These are phyloP conservation scores for Beauveria medogensis DNA, from an alignment of 2,329 filamentous ascomycete species.

Conservation along the genomic window DNA sequence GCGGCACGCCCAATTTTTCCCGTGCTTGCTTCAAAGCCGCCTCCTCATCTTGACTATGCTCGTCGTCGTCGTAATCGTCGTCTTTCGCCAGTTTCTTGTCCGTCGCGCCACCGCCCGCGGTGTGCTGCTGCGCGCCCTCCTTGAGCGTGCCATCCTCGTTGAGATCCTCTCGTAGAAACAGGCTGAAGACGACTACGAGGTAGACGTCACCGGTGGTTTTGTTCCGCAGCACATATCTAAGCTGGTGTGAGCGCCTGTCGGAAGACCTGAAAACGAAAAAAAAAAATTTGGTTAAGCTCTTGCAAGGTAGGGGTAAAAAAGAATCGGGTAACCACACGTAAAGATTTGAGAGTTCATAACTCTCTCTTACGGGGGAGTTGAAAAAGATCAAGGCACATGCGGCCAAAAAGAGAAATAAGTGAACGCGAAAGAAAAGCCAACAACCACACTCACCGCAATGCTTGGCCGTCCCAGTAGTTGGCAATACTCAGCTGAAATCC, in stretches of 20 bases:
- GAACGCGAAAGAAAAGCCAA: background rate
- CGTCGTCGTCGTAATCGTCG: slow-evolving; percentile 16
- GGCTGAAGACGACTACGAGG: slow-evolving; percentile 71
- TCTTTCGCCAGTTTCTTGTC: slow-evolving; percentile 5
- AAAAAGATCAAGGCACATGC: too few species aligned
- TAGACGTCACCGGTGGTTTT: slow-evolving; percentile 64
- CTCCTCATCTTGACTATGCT: slow-evolving; percentile 26
- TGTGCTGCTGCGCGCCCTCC: slow-evolving; percentile 25
- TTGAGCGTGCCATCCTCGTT: slow-evolving; percentile 51
- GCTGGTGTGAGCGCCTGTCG: slow-evolving; percentile 63
- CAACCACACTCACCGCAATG: slow-evolving; percentile 52
- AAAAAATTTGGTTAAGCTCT: slow-evolving; percentile 13
- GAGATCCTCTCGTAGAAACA: slow-evolving; percentile 62
- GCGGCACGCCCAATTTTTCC: slow-evolving; percentile 25
- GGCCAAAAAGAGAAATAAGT: background rate
- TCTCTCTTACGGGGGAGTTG: background rate
- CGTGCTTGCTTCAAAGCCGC: slow-evolving; percentile 31
- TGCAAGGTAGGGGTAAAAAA: slow-evolving; percentile 15
- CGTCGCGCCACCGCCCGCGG: slow-evolving; percentile 8
- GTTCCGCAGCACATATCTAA: slow-evolving; percentile 90
- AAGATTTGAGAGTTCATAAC: too few species aligned
- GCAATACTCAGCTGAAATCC: slow-evolving; percentile 67
- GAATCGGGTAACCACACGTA: background rate
- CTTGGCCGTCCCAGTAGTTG: slow-evolving; percentile 74
- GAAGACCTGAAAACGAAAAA: slow-evolving; percentile 15